Base-by-base conservation (phyloP, 1,284 basidiomycete genomes). In the Cryptococcus sp. region DNA sequence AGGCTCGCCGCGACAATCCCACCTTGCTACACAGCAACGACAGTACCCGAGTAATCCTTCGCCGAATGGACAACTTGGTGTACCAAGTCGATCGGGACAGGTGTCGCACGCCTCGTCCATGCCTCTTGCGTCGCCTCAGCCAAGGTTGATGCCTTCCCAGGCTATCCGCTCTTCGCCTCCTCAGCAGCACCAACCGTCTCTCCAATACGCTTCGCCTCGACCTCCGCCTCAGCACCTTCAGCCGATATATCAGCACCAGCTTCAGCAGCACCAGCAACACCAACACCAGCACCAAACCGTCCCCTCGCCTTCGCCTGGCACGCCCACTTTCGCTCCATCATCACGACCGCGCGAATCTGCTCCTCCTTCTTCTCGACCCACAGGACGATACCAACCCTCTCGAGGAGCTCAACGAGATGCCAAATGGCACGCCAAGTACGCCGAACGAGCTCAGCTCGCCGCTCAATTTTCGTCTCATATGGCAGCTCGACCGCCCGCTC, bases 331-430 rank as follows among this genome's bases (percentile, higher is more conserved):
- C 44, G 7, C 28, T 18, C 26, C 21, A 23, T 16, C 34, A 10
- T n/a, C 22, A 12, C 4, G 9, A n/a, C 35, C 36, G 26, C n/a
- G 44, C 33, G 18, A 37, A 45, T 22, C 34, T 37, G 18, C 25
- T 24, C 16, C n/a, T n/a, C n/a, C n/a, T n/a, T n/a, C n/a, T n/a
- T 23, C 33, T 18, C 36, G 39, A 12, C 31, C 46, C 21, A 51
- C 43, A 24, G 50, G 54, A n/a, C 43, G 50, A 39, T 66, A 64
- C 41, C 60, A 60, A 40, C 58, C 56, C 32, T 59, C 57, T n/a
- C 47, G 54, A 36, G 62, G 64, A 16, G 64, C 64, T 14, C 57
- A 60, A 43, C 40, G 64, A 25, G 64, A 66, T 41, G 60, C 60
- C 18, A 64, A 56, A 47, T 60, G 59, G 47, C 48, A 45, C 18